Conservation (phyloP, 2,329 filamentous ascomycete genomes). For the Sarocladiaceae sp. region DNA sequence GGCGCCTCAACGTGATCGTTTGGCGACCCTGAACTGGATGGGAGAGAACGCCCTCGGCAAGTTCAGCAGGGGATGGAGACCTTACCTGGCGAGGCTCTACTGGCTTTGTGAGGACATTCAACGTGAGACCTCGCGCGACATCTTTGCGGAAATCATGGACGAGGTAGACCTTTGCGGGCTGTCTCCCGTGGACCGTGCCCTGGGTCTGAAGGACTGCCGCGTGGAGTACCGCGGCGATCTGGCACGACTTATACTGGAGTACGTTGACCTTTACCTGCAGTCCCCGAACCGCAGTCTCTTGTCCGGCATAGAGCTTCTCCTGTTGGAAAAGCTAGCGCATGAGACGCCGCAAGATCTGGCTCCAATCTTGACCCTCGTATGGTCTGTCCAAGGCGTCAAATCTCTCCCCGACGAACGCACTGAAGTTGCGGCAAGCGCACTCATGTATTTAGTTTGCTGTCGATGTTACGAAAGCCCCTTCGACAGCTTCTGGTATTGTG, state of each 20-base stretch:
- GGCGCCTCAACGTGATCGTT: constrained; percentile 13
- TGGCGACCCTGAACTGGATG: constrained; percentile 15
- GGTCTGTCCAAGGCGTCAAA: background rate
- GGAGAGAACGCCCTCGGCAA: constrained; percentile 13
- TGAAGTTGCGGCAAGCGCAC: background rate
- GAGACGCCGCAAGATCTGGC: background rate
- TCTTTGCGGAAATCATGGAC: constrained; percentile 14
- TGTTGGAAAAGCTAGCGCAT: background rate
- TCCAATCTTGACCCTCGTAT: background rate
- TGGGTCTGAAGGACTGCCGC: background rate
- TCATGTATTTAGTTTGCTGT: background rate
- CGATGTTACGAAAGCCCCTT: too few relatives aligned
- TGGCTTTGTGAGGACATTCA: constrained; percentile 13
- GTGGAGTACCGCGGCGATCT: background rate
- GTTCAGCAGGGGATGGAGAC: background rate
- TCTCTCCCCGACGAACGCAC: background rate
- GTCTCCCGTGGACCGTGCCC: constrained; percentile 14
- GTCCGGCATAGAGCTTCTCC: background rate
- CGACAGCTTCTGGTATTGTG: too few relatives aligned
- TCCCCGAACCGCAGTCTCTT: background rate
- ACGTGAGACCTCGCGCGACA: constrained; percentile 15
- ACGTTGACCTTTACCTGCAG: background rate
- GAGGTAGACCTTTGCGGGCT: constrained; percentile 2
- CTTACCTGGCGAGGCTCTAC: constrained; percentile 11
- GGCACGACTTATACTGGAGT: background rate